phyloP scores from a whole-genome alignment of 352 stramenopile species.

The Phytophthora aleatoria region DNA sequence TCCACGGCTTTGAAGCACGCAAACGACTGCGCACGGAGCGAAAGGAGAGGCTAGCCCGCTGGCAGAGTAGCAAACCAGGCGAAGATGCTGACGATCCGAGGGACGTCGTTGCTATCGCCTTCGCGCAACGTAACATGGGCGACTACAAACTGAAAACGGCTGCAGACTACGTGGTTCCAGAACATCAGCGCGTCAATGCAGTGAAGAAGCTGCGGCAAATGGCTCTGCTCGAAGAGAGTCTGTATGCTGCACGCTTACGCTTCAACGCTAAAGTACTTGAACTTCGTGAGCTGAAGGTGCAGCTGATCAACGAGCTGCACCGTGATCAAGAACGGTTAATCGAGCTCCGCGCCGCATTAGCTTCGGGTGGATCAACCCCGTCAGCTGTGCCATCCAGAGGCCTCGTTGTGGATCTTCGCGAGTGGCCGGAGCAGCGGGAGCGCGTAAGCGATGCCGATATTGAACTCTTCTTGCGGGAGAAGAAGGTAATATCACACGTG shows the following conservation, averaged over 20 bases:
- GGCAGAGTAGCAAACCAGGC: conserved; percentile 76
- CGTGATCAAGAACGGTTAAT: conserved; percentile 58
- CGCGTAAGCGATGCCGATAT: conserved; percentile 83
- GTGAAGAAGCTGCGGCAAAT: conserved; percentile 90
- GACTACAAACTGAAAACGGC: conserved; percentile 93
- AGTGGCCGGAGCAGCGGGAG: conserved; percentile 91
- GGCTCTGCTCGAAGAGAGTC: conserved; percentile 77
- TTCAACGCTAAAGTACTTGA: conserved; percentile 93
- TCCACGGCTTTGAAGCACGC: conserved; percentile 83
- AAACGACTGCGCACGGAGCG: conserved; percentile 78
- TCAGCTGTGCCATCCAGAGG: background rate
- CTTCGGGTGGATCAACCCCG: background rate
- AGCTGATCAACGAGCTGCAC: conserved; percentile 76
- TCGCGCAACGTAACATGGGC: conserved; percentile 88
- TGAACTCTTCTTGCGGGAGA: conserved; percentile 65
- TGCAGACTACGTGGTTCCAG: conserved; percentile 87
- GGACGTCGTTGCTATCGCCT: conserved; percentile 91
- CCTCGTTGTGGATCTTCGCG: conserved; percentile 62
- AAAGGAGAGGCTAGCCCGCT: conserved; percentile 64
- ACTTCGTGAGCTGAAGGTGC: conserved; percentile 88
- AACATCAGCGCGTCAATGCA: conserved; percentile 89
- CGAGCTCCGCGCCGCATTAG: conserved; percentile 52
- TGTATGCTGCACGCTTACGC: conserved; percentile 78
- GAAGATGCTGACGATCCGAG: conserved; percentile 91
- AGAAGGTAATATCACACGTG: conserved; percentile 51